Percentiles rank a stretch among this genome's conserved stretches.
Evolutionary conservation across 345 rosid species (phyloP).

Genomic region (Citrus unshiu): DNA sequence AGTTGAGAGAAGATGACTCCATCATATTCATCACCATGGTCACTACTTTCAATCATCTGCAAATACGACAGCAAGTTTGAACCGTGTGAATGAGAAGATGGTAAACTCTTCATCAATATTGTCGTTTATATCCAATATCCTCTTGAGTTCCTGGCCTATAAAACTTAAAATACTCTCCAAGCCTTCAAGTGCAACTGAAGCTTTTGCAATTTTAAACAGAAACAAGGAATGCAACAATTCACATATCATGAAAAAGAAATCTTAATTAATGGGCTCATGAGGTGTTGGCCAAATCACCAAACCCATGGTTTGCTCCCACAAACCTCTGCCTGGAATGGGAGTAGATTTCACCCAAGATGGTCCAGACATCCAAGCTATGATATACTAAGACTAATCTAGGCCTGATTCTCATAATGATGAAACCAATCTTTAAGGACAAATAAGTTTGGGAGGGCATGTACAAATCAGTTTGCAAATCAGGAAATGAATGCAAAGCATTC

Average conservation of each 20-base stretch:
- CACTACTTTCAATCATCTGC: slow-evolving; percentile 99
- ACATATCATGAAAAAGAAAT: not conserved
- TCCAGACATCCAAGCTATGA: too few relatives aligned
- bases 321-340: not conserved
- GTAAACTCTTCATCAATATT: not conserved
- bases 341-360: not conserved
- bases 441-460: not conserved
- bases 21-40: slow-evolving; percentile 88
- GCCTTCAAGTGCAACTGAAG: not conserved
- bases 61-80: slow-evolving; percentile 21
- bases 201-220: not conserved
- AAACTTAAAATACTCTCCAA: not conserved
- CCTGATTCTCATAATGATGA: too few relatives aligned
- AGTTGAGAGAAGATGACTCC: slow-evolving; percentile 99
- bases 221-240: not conserved
- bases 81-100: not conserved
- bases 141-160: not conserved
- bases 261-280: not conserved
- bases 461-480: not conserved
- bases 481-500: slow-evolving; percentile 1
- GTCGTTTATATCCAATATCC: not conserved
- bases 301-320: too few relatives aligned
- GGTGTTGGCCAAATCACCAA: not conserved
- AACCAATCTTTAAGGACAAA: not conserved
- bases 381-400: too few relatives aligned